Evolutionary conservation across 176 grass and related monocot species (phyloP), one percentile per base, ranked within the genome.

Genomic region (Musa troglodytarum): DNA sequence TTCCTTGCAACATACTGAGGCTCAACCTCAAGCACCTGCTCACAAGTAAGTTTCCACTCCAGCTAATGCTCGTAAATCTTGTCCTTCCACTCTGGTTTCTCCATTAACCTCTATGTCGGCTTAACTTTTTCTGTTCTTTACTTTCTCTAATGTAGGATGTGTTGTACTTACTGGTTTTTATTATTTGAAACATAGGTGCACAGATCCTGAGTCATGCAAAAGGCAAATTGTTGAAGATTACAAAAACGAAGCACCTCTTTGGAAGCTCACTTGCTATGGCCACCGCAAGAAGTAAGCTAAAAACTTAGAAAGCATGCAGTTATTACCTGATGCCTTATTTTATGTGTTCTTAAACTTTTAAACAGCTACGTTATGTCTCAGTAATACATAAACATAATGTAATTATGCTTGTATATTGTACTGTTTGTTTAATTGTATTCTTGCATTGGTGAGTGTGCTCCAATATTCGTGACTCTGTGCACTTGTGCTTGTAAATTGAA

Each of bases 211-310:
- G 74, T 83, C 82, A 11, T 98, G 94, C 88, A 91, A 73, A 70
- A 82, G 82, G 8, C 84, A 88, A 77, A 93, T 98, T 79, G 58
- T 73, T 54, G 94, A 98, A 7, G 90, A 93, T 78, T 98, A 80
- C 62, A 98, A 93, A 80, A 93, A 91, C 9, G 94, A 98, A 54
- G 81, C 88, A 63, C 88, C 94, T 3, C 74, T 91, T 69, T 98
- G 90, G 94, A 93, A 93, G 83, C 90, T 98, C 72, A 98, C 94
- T 2, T 98, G 88, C 54, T 98, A 98, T 89, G 82, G 81, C 52
- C 88, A 98, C 73, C 59, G 78, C 63, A 98, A 87, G 58, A 85
- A 76, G 90, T 97, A 82, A 63, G 68, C 24, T 21, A 1, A 14
- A 0, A 63, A 19, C 74, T 50, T 74, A 78, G 22, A 67, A 68